Conservation (phyloP, 2,329 filamentous ascomycete species). For the Sordariomycetes sp. region DNA sequence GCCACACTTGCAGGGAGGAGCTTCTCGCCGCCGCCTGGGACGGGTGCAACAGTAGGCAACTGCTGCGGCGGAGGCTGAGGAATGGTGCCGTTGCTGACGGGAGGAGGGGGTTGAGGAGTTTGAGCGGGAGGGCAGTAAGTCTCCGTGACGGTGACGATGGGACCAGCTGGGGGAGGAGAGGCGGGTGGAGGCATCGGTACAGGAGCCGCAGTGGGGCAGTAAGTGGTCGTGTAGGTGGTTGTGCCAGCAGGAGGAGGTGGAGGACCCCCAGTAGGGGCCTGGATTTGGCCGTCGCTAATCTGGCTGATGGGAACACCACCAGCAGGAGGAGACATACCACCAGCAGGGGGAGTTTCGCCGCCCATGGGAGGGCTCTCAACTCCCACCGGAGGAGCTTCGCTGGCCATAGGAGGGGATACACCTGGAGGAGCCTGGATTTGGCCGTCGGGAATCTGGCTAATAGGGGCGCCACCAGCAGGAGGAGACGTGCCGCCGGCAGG, state of each 20-base stretch:
- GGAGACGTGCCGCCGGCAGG: too few relatives aligned
- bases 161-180: constrained; percentile 4
- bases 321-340: constrained; percentile 13
- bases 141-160: neutral
- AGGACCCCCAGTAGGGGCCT: constrained; percentile 7
- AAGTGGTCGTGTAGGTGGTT: neutral
- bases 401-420: too few relatives aligned
- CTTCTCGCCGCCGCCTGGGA: constrained; percentile 6
- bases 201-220: too few relatives aligned
- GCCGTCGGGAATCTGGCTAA: constrained; percentile 20
- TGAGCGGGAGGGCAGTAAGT: neutral
- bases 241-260: neutral
- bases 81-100: neutral
- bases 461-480: constrained; percentile 32
- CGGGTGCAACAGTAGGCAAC: constrained; percentile 3
- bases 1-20: constrained; percentile 6
- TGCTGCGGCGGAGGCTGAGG: constrained; percentile 1
- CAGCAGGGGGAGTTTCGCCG: too few relatives aligned
- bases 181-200: constrained; percentile 1
- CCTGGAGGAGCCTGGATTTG: constrained; percentile 19
- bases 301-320: constrained; percentile 31
- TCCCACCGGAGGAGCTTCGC: too few relatives aligned
- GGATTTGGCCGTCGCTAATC: constrained; percentile 22
- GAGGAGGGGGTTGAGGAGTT: neutral
- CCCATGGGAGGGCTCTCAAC: too few relatives aligned